Evolutionary conservation across 176 grass and related monocot genomes (phyloP).

Genomic region (Lolium rigidum): DNA sequence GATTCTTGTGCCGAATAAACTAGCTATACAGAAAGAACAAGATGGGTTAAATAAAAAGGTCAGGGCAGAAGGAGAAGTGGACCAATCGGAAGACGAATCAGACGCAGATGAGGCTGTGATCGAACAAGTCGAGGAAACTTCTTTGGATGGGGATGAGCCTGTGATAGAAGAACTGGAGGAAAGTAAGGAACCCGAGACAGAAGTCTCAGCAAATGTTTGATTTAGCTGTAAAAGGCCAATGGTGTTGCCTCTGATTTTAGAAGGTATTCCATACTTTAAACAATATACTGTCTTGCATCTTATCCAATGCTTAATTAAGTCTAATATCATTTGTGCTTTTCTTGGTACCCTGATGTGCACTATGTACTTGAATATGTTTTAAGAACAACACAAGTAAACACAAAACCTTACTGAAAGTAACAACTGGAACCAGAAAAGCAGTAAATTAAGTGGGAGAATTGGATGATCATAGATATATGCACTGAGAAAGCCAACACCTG

Average conservation of each 20-base stretch:
- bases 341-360: background rate
- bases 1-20: slow-evolving; percentile 90
- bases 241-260: slow-evolving; percentile 11
- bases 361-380: background rate
- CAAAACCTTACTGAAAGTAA: background rate
- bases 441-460: background rate
- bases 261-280: slow-evolving; percentile 34
- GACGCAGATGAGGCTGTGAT: slow-evolving; percentile 32
- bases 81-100: slow-evolving; percentile 36
- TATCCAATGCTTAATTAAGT: background rate
- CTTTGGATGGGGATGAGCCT: slow-evolving; percentile 17
- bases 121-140: background rate
- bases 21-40: slow-evolving; percentile 83
- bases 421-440: background rate
- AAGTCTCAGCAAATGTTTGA: slow-evolving; percentile 74
- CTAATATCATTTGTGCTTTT: slow-evolving; percentile 14
- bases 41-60: slow-evolving; percentile 68
- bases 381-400: background rate
- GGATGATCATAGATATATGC: background rate
- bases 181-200: slow-evolving; percentile 50
- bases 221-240: slow-evolving; percentile 38
- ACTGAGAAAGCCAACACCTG: background rate
- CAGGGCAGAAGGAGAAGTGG: slow-evolving; percentile 27
- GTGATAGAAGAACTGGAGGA: slow-evolving; percentile 34
- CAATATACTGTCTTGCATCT: background rate